Conservation (phyloP, 2,329 filamentous ascomycete genomes). For the Sclerotinia glacialis region DNA sequence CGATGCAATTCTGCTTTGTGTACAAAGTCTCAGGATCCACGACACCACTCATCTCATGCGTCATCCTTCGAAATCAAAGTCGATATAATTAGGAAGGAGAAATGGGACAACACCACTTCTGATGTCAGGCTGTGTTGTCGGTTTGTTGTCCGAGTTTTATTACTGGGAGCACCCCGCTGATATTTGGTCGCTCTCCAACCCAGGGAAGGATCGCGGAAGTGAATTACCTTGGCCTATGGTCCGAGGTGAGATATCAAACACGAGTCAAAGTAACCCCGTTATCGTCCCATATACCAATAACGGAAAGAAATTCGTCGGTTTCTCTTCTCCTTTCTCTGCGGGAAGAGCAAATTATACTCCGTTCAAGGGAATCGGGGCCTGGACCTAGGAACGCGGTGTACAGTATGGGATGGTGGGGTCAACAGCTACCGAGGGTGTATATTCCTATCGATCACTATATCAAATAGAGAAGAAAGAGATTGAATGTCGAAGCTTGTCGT, state of each 20-base stretch:
- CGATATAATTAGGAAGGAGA: slow-evolving; percentile 3
- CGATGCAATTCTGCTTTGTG: slow-evolving; percentile 88
- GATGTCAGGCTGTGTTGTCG: slow-evolving; percentile 16
- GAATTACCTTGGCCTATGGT: background rate
- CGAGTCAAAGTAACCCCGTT: background rate
- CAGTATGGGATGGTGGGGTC: slow-evolving; percentile 20
- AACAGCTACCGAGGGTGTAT: slow-evolving; percentile 20
- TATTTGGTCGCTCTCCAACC: slow-evolving; percentile 7
- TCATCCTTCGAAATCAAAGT: slow-evolving; percentile 31
- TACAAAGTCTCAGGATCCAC: slow-evolving; percentile 89
- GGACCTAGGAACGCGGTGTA: slow-evolving; percentile 18
- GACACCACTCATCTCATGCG: slow-evolving; percentile 46
- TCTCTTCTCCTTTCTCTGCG: slow-evolving; percentile 2
- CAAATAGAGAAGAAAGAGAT: slow-evolving; percentile 19
- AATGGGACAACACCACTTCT: slow-evolving; percentile 13
- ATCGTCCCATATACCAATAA: slow-evolving; percentile 8
- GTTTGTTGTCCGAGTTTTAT: slow-evolving; percentile 18
- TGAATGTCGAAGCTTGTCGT: slow-evolving; percentile 12
- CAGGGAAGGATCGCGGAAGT: background rate
- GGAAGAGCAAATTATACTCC: background rate
- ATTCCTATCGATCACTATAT: slow-evolving; percentile 10
- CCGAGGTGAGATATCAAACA: background rate
- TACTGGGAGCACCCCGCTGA: slow-evolving; percentile 21
- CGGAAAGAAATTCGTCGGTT: background rate
- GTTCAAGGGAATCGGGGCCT: slow-evolving; percentile 18